Conservation (phyloP, 805 yeast species). For the Nadsonia fulvescens region DNA sequence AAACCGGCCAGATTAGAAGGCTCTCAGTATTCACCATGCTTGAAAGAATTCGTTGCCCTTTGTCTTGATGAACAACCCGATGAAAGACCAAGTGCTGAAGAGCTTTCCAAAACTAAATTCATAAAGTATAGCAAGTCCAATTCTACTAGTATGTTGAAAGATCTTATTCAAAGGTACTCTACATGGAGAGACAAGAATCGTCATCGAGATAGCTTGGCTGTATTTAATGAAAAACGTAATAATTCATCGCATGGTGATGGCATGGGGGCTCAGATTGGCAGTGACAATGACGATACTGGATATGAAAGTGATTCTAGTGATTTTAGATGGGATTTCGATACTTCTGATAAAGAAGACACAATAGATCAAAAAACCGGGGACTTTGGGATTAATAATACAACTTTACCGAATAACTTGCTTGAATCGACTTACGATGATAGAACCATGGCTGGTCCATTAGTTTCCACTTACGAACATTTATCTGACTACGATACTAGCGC, state of each 20-base stretch:
- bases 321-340: conserved; percentile 67
- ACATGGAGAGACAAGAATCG: conserved; percentile 42
- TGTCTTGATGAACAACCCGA: conserved; percentile 89
- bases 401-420: no score
- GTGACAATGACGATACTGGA: conserved; percentile 18
- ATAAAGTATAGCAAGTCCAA: conserved; percentile 41
- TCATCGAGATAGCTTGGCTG: conserved; percentile 22
- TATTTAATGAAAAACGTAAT: conserved; percentile 12
- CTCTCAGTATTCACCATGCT: conserved; percentile 48
- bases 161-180: conserved; percentile 38
- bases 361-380: not conserved
- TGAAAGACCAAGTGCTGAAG: conserved; percentile 78
- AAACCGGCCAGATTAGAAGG: conserved; percentile 95
- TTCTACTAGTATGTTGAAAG: conserved; percentile 47
- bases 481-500: no score
- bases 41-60: conserved; percentile 78
- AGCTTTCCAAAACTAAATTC: conserved; percentile 55
- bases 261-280: conserved; percentile 11
- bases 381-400: conserved; percentile 1
- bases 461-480: no score
- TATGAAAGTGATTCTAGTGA: no score
- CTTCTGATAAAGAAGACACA: conserved; percentile 16
- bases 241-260: conserved; percentile 13
- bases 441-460: no score
- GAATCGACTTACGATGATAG: no score